These are phyloP conservation scores for Gracilaria domingensis DNA, from an alignment of 23 red algal genomes.

Conservation along the genomic window DNA sequence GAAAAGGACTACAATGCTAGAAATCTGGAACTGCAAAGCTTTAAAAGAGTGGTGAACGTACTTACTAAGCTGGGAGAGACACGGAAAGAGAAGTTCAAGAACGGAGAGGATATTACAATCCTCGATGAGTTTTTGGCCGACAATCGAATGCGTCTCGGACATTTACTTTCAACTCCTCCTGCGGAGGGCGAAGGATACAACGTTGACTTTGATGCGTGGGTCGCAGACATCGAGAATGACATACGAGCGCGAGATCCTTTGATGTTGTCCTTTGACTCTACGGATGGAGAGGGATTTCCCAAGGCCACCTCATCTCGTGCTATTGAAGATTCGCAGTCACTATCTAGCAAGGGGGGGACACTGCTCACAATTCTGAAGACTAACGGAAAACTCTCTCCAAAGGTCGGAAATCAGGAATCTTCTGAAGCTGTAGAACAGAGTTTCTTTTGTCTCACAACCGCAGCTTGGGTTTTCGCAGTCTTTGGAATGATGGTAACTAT, in stretches of 20 bases:
- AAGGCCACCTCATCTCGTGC: constrained; percentile 18
- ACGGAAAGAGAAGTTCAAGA: background rate
- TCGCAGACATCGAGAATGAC: constrained; percentile 33
- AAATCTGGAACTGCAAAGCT: constrained; percentile 2
- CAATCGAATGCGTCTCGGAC: constrained; percentile 5
- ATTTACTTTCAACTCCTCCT: constrained; percentile 4
- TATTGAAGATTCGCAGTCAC: background rate
- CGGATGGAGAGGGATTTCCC: constrained; percentile 6
- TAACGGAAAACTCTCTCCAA: constrained; percentile 29
- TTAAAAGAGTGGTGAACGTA: constrained; percentile 26
- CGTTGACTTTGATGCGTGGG: constrained; percentile 51
- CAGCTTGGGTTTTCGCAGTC: constrained; percentile 55
- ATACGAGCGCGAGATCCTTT: constrained; percentile 50
- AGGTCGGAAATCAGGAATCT: constrained; percentile 1
- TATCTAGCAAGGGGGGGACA: constrained; percentile 48
- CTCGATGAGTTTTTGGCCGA: constrained; percentile 26
- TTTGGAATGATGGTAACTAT: constrained; percentile 75
- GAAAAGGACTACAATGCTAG: constrained; percentile 19
- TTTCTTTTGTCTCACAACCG: constrained; percentile 56
- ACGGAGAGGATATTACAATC: constrained; percentile 11
- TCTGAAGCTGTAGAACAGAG: constrained; percentile 18
- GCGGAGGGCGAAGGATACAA: constrained; percentile 4
- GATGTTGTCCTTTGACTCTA: constrained; percentile 62
- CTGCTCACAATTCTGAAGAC: constrained; percentile 28
- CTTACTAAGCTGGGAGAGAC: constrained; percentile 22